Conservation (phyloP, 768 basidiomycete genomes). For the Kwoniella dendrophila region DNA sequence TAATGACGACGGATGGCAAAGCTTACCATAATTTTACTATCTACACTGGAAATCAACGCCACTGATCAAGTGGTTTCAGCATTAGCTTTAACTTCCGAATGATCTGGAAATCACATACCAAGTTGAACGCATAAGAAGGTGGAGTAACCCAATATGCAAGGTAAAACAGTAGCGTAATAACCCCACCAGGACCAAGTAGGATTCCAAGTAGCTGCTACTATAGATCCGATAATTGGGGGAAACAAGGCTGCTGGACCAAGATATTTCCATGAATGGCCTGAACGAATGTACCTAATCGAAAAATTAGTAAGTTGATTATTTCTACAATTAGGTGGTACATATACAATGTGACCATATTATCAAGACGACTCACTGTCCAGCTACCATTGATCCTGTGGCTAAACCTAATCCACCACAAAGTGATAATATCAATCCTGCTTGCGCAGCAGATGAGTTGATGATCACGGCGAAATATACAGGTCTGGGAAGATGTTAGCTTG, state of each 20-base stretch:
- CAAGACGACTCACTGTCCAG: slow-evolving; percentile 45
- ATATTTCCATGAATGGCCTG: slow-evolving; percentile 40
- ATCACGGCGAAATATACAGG: slow-evolving; percentile 55
- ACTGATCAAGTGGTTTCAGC: slow-evolving; percentile 25
- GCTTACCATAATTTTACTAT: slow-evolving; percentile 51
- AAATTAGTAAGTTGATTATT: neutral
- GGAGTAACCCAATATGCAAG: slow-evolving; percentile 50
- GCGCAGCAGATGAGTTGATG: slow-evolving; percentile 48
- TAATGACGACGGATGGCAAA: neutral
- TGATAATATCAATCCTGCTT: slow-evolving; percentile 48
- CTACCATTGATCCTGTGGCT: slow-evolving; percentile 48
- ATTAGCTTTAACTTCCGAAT: neutral
- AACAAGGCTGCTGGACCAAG: slow-evolving; percentile 42
- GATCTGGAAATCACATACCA: slow-evolving; percentile 26
- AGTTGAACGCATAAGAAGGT: slow-evolving; percentile 51
- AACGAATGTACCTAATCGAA: slow-evolving; percentile 43
- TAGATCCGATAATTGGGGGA: slow-evolving; percentile 36
- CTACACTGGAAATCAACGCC: slow-evolving; percentile 48
- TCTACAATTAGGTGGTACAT: neutral
- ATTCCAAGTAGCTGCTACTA: slow-evolving; percentile 45
- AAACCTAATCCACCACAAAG: slow-evolving; percentile 50
- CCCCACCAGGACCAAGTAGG: slow-evolving; percentile 39
- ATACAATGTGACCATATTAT: neutral
- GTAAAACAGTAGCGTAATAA: slow-evolving; percentile 48
- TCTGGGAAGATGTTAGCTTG: slow-evolving; percentile 24